phyloP scores from a whole-genome alignment of 352 stramenopile species.

The Phytophthora boehmeriae region DNA sequence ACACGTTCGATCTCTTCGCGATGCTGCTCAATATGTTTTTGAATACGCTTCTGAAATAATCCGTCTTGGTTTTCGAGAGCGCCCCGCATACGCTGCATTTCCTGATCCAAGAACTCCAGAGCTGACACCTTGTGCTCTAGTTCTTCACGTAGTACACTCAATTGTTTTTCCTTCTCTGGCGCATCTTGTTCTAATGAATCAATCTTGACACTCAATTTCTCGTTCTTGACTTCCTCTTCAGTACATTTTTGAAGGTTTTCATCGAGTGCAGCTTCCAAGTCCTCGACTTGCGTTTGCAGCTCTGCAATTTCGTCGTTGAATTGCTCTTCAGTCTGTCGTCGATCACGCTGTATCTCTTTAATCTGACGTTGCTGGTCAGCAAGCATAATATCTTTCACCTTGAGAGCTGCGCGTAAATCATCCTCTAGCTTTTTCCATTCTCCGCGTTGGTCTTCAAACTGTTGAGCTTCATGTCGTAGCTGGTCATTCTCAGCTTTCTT shows the following conservation, averaged over 20 bases:
- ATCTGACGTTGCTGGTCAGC: constrained; percentile 67
- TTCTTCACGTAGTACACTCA: constrained; percentile 19
- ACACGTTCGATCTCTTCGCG: constrained; percentile 47
- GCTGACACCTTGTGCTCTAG: constrained; percentile 58
- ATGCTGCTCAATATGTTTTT: constrained; percentile 55
- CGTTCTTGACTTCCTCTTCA: constrained; percentile 41
- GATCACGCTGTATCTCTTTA: constrained; percentile 39
- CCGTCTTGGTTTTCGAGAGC: constrained; percentile 60
- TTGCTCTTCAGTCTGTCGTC: constrained; percentile 39
- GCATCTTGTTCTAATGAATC: constrained; percentile 21
- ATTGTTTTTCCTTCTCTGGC: constrained; percentile 23
- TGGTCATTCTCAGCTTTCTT: constrained; percentile 15
- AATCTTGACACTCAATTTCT: constrained; percentile 28
- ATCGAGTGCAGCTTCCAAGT: constrained; percentile 65
- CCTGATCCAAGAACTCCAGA: constrained; percentile 68
- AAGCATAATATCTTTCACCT: constrained; percentile 80
- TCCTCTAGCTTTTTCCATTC: constrained; percentile 53
- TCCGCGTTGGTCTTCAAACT: constrained; percentile 21
- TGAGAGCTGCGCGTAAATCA: constrained; percentile 58
- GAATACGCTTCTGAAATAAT: constrained; percentile 56
- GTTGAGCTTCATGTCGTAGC: constrained; percentile 32
- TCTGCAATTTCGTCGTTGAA: constrained; percentile 58
- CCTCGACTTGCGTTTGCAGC: constrained; percentile 57
- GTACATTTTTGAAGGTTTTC: constrained; percentile 53
- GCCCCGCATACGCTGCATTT: constrained; percentile 69